Base-by-base conservation (phyloP, 208 protist species). In the Naegleria fowleri region DNA sequence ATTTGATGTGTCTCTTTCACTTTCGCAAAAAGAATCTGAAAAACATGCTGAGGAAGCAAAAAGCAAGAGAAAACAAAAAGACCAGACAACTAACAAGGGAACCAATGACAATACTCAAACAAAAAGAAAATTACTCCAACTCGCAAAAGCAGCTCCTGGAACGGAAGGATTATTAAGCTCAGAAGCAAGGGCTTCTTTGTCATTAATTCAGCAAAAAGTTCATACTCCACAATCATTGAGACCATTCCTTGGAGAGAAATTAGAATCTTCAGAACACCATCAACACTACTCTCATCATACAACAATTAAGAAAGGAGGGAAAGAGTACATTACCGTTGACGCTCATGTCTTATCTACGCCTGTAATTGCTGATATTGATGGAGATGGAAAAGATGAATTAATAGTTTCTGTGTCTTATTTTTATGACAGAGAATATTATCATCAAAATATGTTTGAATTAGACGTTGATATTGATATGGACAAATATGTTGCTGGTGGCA, bases 351-450 rank as follows among this genome's bases (percentile, higher is more conserved):
- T 98, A 16, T 95, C 95, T 19, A 97, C 95, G 19, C 96, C 96
- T 15, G 91, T 94, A 0, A 92, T 98, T 90, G 92, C 92, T 5
- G 96, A 98, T 90, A 92, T 97, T 5, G 96, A 98, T 92, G 88
- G 92, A 48, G 95, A 98, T 94, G 95, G 96, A 33, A 92, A 94
- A 76, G 87, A 96, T 16, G 97, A 98, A 52, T 92, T 97, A 86
- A 94, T 98, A 6, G 59, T 98, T 9, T 93, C 97, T 59, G 94
- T 98, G 29, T 97, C 96, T 51, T 98, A 97, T 91, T 98, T 95
- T 88, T 97, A 96, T 91, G 95, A 98, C 91, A 38, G 43, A 75
- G 93, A 93, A 84, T 83, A 92, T 41, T 92, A 48, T 48, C 15
- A 86, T 48, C 40, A 95, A 92, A 92, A 93, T 41, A 39, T 86